Base-by-base conservation (phyloP, 371 early-diverging fungal genomes). In the Mucor irregularis region DNA sequence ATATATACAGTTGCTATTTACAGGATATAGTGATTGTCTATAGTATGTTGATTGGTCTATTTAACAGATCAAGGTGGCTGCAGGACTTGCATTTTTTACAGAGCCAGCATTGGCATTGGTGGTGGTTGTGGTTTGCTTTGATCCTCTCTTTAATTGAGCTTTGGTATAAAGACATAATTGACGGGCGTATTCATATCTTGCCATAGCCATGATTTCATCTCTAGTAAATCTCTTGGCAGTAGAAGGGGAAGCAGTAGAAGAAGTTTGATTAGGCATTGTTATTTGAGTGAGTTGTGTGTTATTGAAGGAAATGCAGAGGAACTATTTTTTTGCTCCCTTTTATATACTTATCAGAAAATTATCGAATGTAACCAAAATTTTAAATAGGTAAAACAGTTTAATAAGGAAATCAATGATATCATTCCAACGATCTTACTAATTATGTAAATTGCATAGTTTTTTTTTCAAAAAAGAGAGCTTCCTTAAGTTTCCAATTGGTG, bases 121-220 rank as follows among this genome's bases (percentile, higher is more conserved):
- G 13, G 14, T 11, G 9, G 24, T 2, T 7, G 19, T 16, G 1
- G 17, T 13, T 24, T 24, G 21, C 13, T 42, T 42, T 21, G 24
- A 24, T 5, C 60, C 60, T 42, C 44, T 61, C 5, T 37, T 34
- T 31, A 64, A 44, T 33, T 55, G 64, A 14, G 49, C 56, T 49
- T 39, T 64, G 44, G 65, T 65, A 38, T 65, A 65, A n/a, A 56
- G 47, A 21, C 43, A 61, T 39, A 75, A 53, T 56, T 75, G 76
- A 24, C 76, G 67, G 22, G 76, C 69, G 49, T 75, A 75, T 65
- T 75, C 76, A 38, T 66, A 49, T 65, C 68, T 57, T 30, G 76
- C 76, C 68, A 75, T 53, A 19, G 62, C 66, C 54, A 74, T 52
- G 0, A 74, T 54, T 50, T 74, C 62, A 29, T 74, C 74, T 44